Evolutionary conservation across 345 rosid genomes (phyloP).

Genomic region (Psidium friedrichsthalianum): DNA sequence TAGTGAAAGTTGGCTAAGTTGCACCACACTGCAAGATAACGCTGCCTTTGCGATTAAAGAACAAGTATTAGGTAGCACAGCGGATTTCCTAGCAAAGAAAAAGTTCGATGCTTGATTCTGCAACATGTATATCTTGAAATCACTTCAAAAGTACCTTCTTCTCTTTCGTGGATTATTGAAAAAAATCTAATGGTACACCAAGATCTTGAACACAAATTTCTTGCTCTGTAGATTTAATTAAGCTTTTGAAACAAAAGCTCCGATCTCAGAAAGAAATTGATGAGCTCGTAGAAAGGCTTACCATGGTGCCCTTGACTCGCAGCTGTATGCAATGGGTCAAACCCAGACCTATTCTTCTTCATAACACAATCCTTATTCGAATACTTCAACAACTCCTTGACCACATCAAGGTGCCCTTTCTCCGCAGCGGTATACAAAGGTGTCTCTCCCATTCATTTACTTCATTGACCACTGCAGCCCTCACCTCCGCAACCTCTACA

Average conservation of each 20-base stretch:
- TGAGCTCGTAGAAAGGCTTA: not conserved
- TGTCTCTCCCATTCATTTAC: constrained; percentile 21
- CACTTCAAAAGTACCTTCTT: not conserved
- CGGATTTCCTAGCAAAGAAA: not conserved
- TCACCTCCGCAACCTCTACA: constrained; percentile 14
- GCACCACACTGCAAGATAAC: not conserved
- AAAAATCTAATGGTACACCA: not conserved
- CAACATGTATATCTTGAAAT: not conserved
- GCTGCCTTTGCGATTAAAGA: not conserved
- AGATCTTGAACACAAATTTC: not conserved
- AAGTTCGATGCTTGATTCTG: not conserved
- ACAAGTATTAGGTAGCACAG: not conserved
- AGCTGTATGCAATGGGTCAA: constrained; percentile 13
- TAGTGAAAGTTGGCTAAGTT: not conserved
- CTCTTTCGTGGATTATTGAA: not conserved
- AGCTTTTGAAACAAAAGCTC: not conserved
- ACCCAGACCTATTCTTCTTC: constrained; percentile 13
- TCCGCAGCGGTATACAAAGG: constrained; percentile 16
- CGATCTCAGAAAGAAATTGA: not conserved
- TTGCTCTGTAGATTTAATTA: not conserved
- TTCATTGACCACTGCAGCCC: constrained; percentile 17
- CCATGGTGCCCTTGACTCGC: constrained; percentile 18
- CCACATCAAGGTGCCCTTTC: constrained; percentile 19
- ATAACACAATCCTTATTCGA: constrained; percentile 8
- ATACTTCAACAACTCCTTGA: constrained; percentile 14